Conservation (phyloP, 306 rosid species). For the Inga oerstediana region DNA sequence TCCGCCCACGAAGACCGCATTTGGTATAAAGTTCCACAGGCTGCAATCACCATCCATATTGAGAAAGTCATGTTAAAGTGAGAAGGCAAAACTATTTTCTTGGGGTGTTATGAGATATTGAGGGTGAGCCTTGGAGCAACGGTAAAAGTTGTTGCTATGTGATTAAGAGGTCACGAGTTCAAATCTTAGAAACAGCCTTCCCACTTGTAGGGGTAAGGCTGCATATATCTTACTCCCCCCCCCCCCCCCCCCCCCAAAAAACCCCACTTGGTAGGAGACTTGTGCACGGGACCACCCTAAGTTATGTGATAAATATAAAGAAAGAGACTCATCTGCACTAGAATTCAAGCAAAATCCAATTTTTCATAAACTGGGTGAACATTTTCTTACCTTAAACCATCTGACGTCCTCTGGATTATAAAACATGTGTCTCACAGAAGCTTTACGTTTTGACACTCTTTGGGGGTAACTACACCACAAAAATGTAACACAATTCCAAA, state of each 20-base stretch:
- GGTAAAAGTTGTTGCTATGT: too few species aligned
- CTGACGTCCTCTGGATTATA: constrained; percentile 93
- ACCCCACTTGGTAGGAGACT: too few species aligned
- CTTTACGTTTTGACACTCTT: constrained; percentile 87
- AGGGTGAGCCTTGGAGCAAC: too few species aligned
- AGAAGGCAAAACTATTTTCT: constrained; percentile 3
- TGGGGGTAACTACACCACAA: constrained; percentile 85
- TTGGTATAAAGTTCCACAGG: constrained; percentile 91
- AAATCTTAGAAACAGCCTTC: too few species aligned
- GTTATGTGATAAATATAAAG: not conserved
- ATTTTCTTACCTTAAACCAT: constrained; percentile 84
- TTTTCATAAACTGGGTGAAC: constrained; percentile 10
- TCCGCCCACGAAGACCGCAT: constrained; percentile 88
- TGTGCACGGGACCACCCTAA: too few species aligned
- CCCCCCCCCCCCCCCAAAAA: too few species aligned
- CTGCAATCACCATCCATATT: constrained; percentile 58
- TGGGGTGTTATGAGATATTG: not conserved
- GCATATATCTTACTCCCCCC: too few species aligned
- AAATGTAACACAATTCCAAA: constrained; percentile 24
- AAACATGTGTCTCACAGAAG: constrained; percentile 83
- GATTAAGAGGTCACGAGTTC: too few species aligned
- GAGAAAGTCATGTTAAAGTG: constrained; percentile 15
- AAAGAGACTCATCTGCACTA: not conserved
- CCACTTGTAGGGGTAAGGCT: too few species aligned
- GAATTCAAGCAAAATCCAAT: constrained; percentile 1